phyloP scores from a whole-genome alignment of 2,329 filamentous ascomycete genomes.

The Aspergillus viridinutans region DNA sequence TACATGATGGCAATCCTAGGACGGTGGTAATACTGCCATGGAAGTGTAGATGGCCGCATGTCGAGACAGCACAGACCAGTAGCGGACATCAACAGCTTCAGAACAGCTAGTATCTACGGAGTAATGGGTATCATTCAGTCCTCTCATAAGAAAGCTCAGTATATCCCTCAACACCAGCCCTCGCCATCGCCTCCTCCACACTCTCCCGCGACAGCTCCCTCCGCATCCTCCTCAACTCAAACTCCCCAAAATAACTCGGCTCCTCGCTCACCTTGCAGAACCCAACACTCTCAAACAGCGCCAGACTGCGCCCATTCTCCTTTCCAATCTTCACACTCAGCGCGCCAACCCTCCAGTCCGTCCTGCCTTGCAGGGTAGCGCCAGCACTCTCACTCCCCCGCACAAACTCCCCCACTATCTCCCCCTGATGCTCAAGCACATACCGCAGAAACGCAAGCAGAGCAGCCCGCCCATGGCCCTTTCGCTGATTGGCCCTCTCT shows the following conservation, averaged over 20 bases:
- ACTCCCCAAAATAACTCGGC: conserved; percentile 65
- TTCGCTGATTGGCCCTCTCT: conserved; percentile 47
- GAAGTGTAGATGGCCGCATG: background rate
- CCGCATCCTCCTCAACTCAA: conserved; percentile 50
- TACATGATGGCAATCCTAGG: background rate
- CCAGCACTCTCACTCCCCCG: conserved; percentile 8
- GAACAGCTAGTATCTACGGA: no score
- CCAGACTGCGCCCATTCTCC: conserved; percentile 54
- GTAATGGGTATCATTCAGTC: no score
- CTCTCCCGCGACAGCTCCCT: conserved; percentile 22
- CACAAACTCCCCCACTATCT: conserved; percentile 57
- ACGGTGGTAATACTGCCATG: background rate
- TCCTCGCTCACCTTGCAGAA: conserved; percentile 49
- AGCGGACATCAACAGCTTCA: no score
- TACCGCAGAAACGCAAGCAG: conserved; percentile 68
- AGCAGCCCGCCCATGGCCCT: conserved; percentile 62
- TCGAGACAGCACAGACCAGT: no score
- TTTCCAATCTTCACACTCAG: conserved; percentile 60
- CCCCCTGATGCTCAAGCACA: conserved; percentile 50
- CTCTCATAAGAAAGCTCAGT: conserved; percentile 35
- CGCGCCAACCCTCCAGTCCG: conserved; percentile 32
- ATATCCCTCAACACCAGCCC: conserved; percentile 35
- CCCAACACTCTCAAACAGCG: conserved; percentile 57
- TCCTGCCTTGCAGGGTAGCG: conserved; percentile 7
- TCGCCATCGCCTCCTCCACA: conserved; percentile 24